These are phyloP conservation scores for Salix arbutifolia DNA, from an alignment of 345 rosid species.

Conservation along the genomic window DNA sequence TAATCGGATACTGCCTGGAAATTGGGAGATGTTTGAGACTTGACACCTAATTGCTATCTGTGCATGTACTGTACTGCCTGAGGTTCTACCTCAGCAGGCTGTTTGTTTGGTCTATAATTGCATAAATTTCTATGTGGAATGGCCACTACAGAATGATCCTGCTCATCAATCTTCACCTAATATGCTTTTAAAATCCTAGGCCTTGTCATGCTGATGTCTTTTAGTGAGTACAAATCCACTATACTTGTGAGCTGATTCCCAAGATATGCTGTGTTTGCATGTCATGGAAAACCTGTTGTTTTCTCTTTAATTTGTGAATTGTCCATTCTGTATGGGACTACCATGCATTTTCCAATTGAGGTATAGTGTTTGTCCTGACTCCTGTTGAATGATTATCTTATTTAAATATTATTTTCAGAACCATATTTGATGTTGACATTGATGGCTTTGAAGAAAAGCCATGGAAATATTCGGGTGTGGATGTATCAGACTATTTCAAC, in stretches of 20 bases:
- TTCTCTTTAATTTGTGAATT: not conserved
- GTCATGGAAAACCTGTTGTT: not conserved
- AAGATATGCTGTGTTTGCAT: not conserved
- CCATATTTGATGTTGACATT: constrained; percentile 90
- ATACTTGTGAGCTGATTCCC: not conserved
- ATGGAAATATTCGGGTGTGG: constrained; percentile 83
- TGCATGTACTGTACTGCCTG: not conserved
- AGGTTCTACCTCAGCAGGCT: not conserved
- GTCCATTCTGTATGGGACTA: not conserved
- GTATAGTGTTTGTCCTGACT: constrained; percentile 1
- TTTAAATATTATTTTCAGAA: constrained; percentile 49
- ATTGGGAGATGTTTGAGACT: not conserved
- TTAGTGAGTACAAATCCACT: not conserved
- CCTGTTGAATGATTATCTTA: constrained; percentile 8
- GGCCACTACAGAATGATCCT: not conserved
- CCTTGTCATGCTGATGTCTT: not conserved
- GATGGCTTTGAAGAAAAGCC: constrained; percentile 97
- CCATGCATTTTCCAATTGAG: not conserved
- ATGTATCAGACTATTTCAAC: constrained; percentile 82
- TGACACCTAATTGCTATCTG: not conserved
- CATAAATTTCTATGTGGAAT: not conserved
- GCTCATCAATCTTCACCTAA: not conserved
- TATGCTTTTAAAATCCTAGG: not conserved
- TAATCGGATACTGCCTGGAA: not conserved
- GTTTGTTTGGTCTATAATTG: not conserved